phyloP scores from a whole-genome alignment of 352 stramenopile species.

The Bremia lactucae region DNA sequence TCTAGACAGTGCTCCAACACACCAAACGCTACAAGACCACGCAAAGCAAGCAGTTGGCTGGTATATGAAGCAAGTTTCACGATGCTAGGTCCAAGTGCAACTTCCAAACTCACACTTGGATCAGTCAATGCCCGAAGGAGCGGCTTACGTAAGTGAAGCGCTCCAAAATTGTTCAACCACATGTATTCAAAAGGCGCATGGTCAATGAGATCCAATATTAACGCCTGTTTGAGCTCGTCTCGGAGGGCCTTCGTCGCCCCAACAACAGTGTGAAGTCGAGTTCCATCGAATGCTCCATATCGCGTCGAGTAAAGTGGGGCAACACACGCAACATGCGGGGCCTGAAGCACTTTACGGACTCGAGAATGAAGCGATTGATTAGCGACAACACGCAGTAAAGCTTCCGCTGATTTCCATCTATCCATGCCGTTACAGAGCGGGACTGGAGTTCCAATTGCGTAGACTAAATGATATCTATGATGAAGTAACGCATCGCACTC shows the following conservation, averaged over 20 bases:
- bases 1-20: constrained; percentile 76
- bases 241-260: constrained; percentile 8
- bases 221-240: constrained; percentile 21
- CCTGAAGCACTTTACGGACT: constrained; percentile 28
- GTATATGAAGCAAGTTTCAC: constrained; percentile 16
- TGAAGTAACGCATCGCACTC: constrained; percentile 83
- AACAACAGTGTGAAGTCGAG: constrained; percentile 25
- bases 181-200: constrained; percentile 47
- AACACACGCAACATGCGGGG: constrained; percentile 25
- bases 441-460: constrained; percentile 48
- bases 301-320: constrained; percentile 27
- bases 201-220: constrained; percentile 52
- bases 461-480: constrained; percentile 84
- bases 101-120: constrained; percentile 15
- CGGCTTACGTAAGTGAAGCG: constrained; percentile 2
- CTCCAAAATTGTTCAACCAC: constrained; percentile 38
- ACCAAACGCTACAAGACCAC: constrained; percentile 67
- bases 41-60: constrained; percentile 51
- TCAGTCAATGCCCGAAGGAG: constrained; percentile 31
- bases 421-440: constrained; percentile 35
- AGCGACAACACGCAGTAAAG: constrained; percentile 23
- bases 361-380: constrained; percentile 3
- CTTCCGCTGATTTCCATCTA: constrained; percentile 46
- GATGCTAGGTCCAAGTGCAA: constrained; percentile 6
- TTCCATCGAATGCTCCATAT: constrained; percentile 32